phyloP scores from a whole-genome alignment of 2,329 filamentous ascomycete genomes.

The Blumeria graminis region DNA sequence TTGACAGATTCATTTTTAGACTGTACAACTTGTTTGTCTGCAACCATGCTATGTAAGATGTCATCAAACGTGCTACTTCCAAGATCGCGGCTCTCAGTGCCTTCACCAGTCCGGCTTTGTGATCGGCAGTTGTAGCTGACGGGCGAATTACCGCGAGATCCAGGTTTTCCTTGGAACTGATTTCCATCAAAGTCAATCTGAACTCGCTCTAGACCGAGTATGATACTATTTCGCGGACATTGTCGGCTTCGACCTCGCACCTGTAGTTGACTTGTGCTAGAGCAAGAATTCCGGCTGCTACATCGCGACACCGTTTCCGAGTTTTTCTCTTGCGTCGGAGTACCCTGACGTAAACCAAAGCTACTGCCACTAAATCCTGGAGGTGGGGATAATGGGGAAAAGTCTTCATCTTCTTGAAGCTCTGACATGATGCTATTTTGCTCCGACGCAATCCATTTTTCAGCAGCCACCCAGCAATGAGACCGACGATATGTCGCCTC shows the following conservation, averaged over 20 bases:
- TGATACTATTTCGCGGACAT: slow-evolving; percentile 11
- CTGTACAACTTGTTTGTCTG: slow-evolving; percentile 18
- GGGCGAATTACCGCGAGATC: slow-evolving; percentile 3
- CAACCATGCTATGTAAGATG: slow-evolving; percentile 19
- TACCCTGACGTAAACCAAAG: slow-evolving; percentile 5
- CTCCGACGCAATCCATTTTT: slow-evolving; percentile 25
- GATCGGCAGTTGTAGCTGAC: not conserved
- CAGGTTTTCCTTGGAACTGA: not conserved
- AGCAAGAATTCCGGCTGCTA: not conserved
- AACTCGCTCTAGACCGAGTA: slow-evolving; percentile 12
- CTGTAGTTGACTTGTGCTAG: not conserved
- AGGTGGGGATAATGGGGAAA: slow-evolving; percentile 2
- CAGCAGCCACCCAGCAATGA: slow-evolving; percentile 43
- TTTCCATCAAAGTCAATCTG: slow-evolving; percentile 6
- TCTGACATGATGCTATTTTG: not conserved
- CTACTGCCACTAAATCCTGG: slow-evolving; percentile 8
- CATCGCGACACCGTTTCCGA: slow-evolving; percentile 1
- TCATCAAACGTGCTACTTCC: slow-evolving; percentile 22
- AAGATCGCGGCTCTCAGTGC: slow-evolving; percentile 2
- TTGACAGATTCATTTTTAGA: slow-evolving; percentile 4
- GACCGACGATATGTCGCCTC: slow-evolving; percentile 44
- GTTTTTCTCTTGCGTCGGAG: slow-evolving; percentile 4
- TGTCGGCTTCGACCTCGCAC: slow-evolving; percentile 2
- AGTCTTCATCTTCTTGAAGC: not conserved
- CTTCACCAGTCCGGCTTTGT: not conserved